Base-by-base conservation (phyloP, 1,139 yeast species). In the Meyerozyma guilliermondii region DNA sequence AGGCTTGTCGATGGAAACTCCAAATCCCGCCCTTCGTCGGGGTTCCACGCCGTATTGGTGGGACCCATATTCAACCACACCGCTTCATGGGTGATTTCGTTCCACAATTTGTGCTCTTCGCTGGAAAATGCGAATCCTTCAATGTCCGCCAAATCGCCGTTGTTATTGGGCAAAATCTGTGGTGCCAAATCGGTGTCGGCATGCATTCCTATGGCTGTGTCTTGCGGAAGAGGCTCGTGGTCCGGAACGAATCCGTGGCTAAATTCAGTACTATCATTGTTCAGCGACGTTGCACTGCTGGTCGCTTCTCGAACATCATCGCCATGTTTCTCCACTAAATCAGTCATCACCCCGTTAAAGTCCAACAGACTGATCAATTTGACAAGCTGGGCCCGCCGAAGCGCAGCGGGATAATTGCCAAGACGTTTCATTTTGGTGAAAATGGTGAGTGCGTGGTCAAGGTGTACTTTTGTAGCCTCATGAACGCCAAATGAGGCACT, bases 401-500 rank as follows among this genome's bases (percentile, higher is more conserved):
- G 63, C 7, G 86, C 86, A 1, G 91, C 91, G 0, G 92, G 91
- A 55, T 83, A 82, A 53, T 84, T 85, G 0, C 95, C 92, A 43
- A 84, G 65, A 44, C 77, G 74, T 53, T 84, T 79, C 92, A 87
- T 86, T 51, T 76, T 80, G 8, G 87, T 81, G 53, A 87, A 83
- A 4, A 86, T 76, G 4, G 65, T 68, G 34, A 87, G 63, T 0
- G 95, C 89, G 58, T 83, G 89, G 54, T 84, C 91, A 45, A 87
- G 65, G 53, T 84, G 88, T 34, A 76, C 80, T 42, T 74, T 71
- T 0, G 94, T 85, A 14, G 87, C 87, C 29, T 82, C 87, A 55
- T 85, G 87, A 6, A 85, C 84, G 7, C 95, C 95, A 64, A 87
- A 87, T 0, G 95, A 85, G 1, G 89, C 84, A 57, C 83, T 86